Percentiles rank a stretch among this genome's conserved stretches.
These are phyloP conservation scores for Ramaria sp. DNA, from an alignment of 768 basidiomycete genomes.

Conservation along the genomic window DNA sequence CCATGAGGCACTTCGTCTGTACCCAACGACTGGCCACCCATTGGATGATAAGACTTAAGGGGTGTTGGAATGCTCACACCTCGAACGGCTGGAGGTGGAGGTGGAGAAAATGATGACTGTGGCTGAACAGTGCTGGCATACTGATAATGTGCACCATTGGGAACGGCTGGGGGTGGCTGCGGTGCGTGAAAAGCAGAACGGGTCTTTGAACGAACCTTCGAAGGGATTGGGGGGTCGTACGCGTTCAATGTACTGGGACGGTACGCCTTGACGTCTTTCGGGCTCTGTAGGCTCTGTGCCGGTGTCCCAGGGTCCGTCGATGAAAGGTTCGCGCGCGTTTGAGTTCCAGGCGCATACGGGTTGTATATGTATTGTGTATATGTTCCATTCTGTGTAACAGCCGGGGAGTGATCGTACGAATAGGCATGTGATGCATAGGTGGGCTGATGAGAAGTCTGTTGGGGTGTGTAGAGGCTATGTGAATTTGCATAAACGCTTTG, in stretches of 20 bases:
- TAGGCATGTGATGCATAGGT: background rate
- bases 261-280: slow-evolving; percentile 11
- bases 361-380: slow-evolving; percentile 19
- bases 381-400: background rate
- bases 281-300: background rate
- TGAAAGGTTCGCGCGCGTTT: background rate
- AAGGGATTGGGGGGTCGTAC: slow-evolving; percentile 23
- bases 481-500: background rate
- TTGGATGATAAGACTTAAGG: background rate
- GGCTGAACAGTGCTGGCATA: background rate
- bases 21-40: background rate
- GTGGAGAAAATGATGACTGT: background rate
- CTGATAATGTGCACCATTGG: background rate
- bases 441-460: background rate
- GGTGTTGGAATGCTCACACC: background rate
- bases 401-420: background rate
- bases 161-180: background rate
- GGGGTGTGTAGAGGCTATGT: background rate
- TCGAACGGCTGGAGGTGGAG: background rate
- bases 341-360: slow-evolving; percentile 17
- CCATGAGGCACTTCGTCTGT: background rate
- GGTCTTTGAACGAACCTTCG: slow-evolving; percentile 8
- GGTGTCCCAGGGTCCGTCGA: background rate
- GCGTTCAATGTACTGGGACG: slow-evolving; percentile 20
- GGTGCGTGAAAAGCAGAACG: slow-evolving; percentile 3